These are phyloP conservation scores for Phytophthora melonis DNA, from an alignment of 352 stramenopile species.

Conservation along the genomic window DNA sequence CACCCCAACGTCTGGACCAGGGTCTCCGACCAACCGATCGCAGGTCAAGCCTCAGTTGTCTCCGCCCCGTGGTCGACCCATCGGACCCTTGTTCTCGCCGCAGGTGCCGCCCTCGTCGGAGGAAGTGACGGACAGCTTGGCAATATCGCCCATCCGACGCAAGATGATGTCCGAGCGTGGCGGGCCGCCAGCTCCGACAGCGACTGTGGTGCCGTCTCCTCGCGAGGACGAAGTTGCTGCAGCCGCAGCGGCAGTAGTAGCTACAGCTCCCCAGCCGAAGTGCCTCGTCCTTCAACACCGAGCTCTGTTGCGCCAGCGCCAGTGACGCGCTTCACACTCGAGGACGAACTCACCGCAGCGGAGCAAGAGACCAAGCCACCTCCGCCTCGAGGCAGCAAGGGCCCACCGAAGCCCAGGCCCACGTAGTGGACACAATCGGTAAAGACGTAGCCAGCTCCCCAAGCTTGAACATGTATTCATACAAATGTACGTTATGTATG, in stretches of 20 bases:
- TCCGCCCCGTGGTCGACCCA: constrained; percentile 9
- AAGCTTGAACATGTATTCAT: not conserved
- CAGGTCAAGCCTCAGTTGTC: constrained; percentile 26
- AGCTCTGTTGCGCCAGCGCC: constrained; percentile 11
- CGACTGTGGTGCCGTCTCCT: constrained; percentile 41
- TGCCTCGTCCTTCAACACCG: not conserved
- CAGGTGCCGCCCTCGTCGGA: not conserved
- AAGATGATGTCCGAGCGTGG: constrained; percentile 56
- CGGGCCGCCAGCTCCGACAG: constrained; percentile 3
- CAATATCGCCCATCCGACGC: constrained; percentile 51
- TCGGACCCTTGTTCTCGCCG: constrained; percentile 19
- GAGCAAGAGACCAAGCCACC: constrained; percentile 22
- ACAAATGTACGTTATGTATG: not conserved
- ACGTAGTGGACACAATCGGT: not conserved
- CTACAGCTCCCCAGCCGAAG: not conserved
- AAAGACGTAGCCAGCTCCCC: not conserved
- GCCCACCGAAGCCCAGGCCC: not conserved
- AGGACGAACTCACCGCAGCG: constrained; percentile 26
- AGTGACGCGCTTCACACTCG: constrained; percentile 19
- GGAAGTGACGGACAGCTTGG: constrained; percentile 12
- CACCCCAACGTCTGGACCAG: not conserved
- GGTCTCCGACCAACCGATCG: constrained; percentile 1
- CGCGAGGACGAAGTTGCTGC: constrained; percentile 52
- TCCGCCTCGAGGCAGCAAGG: not conserved
- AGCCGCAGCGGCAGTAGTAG: no score